Evolutionary conservation across 2,329 filamentous ascomycete species (phyloP).

Genomic region (Clonostachys sp.): DNA sequence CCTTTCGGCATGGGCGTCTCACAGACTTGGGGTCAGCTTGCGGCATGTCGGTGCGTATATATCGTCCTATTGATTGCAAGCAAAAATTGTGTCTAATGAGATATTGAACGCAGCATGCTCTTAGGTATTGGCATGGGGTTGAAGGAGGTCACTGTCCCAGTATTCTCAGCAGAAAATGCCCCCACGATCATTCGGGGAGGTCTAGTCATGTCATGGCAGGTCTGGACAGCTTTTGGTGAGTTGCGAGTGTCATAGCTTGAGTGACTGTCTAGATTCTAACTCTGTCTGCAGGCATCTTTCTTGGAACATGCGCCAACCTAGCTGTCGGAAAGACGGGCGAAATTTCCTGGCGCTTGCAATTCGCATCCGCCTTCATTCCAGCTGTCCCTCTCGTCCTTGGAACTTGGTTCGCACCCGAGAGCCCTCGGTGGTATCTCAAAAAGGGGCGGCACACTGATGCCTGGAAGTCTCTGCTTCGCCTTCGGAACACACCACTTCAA

Average conservation of each 20-base stretch:
- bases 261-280: constrained; percentile 9
- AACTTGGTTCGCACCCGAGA: constrained; percentile 60
- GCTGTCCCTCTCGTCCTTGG: constrained; percentile 53
- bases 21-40: too few species aligned
- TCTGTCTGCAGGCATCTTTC: constrained; percentile 48
- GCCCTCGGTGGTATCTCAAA: constrained; percentile 63
- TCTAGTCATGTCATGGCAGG: constrained; percentile 50
- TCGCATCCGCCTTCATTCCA: constrained; percentile 62
- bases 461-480: constrained; percentile 47
- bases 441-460: constrained; percentile 51
- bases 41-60: too few species aligned
- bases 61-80: too few species aligned
- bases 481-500: constrained; percentile 55
- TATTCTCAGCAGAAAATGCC: constrained; percentile 48
- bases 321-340: constrained; percentile 54
- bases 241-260: constrained; percentile 31
- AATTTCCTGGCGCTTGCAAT: constrained; percentile 59
- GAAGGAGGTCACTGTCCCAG: constrained; percentile 41
- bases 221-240: constrained; percentile 29
- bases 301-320: constrained; percentile 62
- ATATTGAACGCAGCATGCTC: constrained; percentile 27
- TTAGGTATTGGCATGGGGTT: constrained; percentile 60
- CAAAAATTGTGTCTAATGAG: too few species aligned
- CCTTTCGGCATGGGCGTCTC: too few species aligned
- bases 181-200: constrained; percentile 48